Conservation (phyloP, 2,329 filamentous ascomycete species). For the Pseudocercospora crystallina region DNA sequence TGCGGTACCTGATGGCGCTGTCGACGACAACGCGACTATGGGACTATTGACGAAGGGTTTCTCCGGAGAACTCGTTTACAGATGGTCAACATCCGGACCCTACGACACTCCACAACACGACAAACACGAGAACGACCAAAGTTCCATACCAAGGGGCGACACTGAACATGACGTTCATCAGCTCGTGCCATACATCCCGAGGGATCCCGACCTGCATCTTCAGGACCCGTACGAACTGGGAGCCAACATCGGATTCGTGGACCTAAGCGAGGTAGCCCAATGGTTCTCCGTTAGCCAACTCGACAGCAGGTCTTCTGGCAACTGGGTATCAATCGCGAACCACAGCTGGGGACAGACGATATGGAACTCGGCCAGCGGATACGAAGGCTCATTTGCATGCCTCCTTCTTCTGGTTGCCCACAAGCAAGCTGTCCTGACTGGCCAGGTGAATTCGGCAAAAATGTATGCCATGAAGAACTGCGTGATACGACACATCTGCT, state of each 20-base stretch:
- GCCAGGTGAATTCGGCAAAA: neutral
- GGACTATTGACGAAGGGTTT: no score
- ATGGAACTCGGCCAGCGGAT: slow-evolving; percentile 1
- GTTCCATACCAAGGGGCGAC: no score
- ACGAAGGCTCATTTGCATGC: slow-evolving; percentile 1
- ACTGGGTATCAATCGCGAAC: slow-evolving; percentile 1
- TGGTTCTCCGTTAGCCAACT: slow-evolving; percentile 7
- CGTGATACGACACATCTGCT: neutral
- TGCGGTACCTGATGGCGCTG: no score
- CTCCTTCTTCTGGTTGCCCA: slow-evolving; percentile 6
- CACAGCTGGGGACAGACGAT: slow-evolving; percentile 8
- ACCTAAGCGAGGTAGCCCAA: slow-evolving; percentile 4
- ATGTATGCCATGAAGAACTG: slow-evolving; percentile 1
- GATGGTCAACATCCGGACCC: no score
- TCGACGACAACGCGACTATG: no score
- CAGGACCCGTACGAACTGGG: slow-evolving; percentile 2
- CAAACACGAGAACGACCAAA: no score
- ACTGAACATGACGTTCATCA: neutral
- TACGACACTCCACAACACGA: no score
- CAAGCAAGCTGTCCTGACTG: slow-evolving; percentile 6
- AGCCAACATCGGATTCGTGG: neutral
- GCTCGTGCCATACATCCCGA: neutral
- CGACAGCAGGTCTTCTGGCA: neutral
- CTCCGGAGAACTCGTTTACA: no score
- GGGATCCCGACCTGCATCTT: neutral